These are phyloP conservation scores for Stygiomarasmius scandens DNA, from an alignment of 1,284 basidiomycete species.

Conservation along the genomic window DNA sequence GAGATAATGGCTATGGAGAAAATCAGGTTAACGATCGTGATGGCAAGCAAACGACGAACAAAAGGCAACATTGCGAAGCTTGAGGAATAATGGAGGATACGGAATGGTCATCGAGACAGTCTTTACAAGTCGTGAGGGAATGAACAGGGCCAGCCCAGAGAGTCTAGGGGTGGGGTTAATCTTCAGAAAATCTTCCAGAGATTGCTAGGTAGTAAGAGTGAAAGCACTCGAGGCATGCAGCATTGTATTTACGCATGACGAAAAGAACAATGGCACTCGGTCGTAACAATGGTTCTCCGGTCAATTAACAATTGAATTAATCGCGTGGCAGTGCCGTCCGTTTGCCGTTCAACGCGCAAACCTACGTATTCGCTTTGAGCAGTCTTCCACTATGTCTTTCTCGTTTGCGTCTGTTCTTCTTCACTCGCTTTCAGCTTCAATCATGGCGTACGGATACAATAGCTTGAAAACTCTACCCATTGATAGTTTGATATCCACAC, in stretches of 20 bases:
- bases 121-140: not conserved
- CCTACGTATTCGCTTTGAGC: too few relatives aligned
- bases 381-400: not conserved
- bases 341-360: too few relatives aligned
- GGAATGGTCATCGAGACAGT: conserved; percentile 5
- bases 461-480: conserved; percentile 38
- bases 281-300: not conserved
- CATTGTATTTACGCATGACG: not conserved
- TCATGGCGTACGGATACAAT: conserved; percentile 54
- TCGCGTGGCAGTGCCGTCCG: too few relatives aligned
- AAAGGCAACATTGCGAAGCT: conserved; percentile 26
- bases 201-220: not conserved
- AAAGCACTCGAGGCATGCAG: too few relatives aligned
- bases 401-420: conserved; percentile 27
- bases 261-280: conserved; percentile 1
- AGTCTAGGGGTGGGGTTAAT: not conserved
- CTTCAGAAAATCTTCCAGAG: conserved; percentile 5
- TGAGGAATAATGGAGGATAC: conserved; percentile 25
- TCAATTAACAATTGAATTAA: too few relatives aligned
- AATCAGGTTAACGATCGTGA: not conserved
- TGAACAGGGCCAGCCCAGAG: conserved; percentile 1
- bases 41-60: conserved; percentile 20
- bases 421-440: conserved; percentile 41
- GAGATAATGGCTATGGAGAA: conserved; percentile 26
- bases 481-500: conserved; percentile 40